phyloP scores from a whole-genome alignment of 352 stramenopile species.

The Phytopythium oedochilum region DNA sequence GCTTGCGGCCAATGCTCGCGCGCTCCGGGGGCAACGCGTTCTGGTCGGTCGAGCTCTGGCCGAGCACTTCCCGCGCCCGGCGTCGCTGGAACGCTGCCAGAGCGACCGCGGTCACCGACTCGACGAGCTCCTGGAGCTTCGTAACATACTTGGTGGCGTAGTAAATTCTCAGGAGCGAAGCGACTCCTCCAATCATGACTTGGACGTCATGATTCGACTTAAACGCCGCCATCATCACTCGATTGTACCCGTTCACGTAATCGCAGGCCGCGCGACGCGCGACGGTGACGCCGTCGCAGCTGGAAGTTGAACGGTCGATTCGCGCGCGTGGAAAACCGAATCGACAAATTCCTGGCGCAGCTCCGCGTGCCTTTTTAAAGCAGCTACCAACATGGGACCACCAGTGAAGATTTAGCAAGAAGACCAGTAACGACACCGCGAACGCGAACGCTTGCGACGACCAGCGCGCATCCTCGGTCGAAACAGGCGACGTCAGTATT shows the following conservation, averaged over 20 bases:
- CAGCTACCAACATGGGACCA: background rate
- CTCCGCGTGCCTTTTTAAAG: background rate
- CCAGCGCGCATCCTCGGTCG: slow-evolving; percentile 3
- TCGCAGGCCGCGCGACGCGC: background rate
- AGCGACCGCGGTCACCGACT: background rate
- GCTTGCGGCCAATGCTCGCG: background rate
- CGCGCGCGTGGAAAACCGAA: background rate
- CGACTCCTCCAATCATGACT: background rate
- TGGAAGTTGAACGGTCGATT: background rate
- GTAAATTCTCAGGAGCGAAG: background rate
- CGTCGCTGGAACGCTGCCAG: background rate
- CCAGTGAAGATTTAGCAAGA: background rate
- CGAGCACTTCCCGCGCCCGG: background rate
- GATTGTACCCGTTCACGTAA: background rate
- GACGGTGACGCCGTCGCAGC: background rate
- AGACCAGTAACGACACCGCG: background rate
- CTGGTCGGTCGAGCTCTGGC: background rate
- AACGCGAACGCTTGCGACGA: background rate
- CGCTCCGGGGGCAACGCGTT: no score
- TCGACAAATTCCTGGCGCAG: background rate
- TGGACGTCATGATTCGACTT: slow-evolving; percentile 1
- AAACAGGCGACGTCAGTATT: background rate
- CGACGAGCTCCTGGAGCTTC: background rate
- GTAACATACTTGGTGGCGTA: slow-evolving; percentile 1
- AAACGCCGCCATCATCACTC: background rate